Evolutionary conservation across 306 rosid genomes (phyloP).

Genomic region (Dicorynia guianensis): DNA sequence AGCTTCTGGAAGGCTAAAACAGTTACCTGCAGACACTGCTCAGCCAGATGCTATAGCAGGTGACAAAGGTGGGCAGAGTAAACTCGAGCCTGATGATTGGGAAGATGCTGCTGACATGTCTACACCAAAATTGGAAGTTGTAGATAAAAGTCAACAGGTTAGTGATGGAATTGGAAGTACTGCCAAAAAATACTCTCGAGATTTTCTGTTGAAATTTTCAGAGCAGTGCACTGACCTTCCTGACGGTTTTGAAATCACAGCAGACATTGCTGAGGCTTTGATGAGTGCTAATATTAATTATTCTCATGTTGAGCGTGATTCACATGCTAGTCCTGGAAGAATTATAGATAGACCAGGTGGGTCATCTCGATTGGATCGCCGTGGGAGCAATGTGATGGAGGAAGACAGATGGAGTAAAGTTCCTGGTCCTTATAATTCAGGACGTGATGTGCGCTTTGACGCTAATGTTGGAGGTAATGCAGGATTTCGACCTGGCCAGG

Average conservation of each 20-base stretch:
- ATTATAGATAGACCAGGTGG: constrained; percentile 62
- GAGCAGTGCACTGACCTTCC: constrained; percentile 74
- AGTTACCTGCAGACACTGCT: constrained; percentile 49
- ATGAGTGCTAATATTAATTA: constrained; percentile 43
- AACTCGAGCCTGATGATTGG: constrained; percentile 92
- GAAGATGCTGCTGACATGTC: constrained; percentile 95
- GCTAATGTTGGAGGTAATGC: constrained; percentile 53
- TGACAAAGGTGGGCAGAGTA: constrained; percentile 51
- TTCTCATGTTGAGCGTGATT: constrained; percentile 66
- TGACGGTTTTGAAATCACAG: constrained; percentile 57
- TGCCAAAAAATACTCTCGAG: constrained; percentile 78
- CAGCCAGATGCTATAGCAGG: constrained; percentile 43
- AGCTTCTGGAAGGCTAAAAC: constrained; percentile 46
- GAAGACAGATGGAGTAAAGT: constrained; percentile 81
- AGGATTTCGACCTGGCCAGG: constrained; percentile 74
- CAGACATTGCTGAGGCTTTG: constrained; percentile 59
- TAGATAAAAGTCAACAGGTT: constrained; percentile 46
- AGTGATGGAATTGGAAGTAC: constrained; percentile 56
- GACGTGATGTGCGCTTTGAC: constrained; percentile 62
- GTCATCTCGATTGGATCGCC: constrained; percentile 77
- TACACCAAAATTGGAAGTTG: constrained; percentile 67
- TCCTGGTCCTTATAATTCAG: constrained; percentile 53
- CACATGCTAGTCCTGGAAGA: constrained; percentile 80
- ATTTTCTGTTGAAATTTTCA: constrained; percentile 81
- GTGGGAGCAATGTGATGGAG: constrained; percentile 62